These are phyloP conservation scores for Allium sativum DNA, from an alignment of 106 monocot genomes.

Conservation along the genomic window DNA sequence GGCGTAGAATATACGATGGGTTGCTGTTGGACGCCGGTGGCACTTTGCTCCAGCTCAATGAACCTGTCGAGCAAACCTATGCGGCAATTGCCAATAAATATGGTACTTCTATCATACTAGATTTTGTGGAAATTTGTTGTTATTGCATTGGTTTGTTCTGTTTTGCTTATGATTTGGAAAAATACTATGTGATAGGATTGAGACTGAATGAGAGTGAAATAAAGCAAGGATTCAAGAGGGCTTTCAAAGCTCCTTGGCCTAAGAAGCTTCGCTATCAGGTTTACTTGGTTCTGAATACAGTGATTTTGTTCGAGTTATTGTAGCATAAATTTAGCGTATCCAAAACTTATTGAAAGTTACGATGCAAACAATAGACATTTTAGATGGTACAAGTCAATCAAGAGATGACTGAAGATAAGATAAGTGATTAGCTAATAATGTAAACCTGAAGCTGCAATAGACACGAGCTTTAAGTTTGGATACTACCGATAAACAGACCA, in stretches of 20 bases:
- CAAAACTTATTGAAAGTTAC: too few species aligned
- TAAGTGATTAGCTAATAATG: too few species aligned
- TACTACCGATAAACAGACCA: too few species aligned
- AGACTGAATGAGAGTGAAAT: conserved; percentile 37
- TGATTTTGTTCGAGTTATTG: too few species aligned
- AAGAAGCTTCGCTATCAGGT: conserved; percentile 89
- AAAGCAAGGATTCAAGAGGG: conserved; percentile 60
- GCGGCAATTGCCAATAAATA: conserved; percentile 74
- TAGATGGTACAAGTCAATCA: too few species aligned
- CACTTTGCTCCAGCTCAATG: conserved; percentile 74
- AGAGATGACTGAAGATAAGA: too few species aligned
- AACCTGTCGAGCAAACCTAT: conserved; percentile 80
- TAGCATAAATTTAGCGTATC: too few species aligned
- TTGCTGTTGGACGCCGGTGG: conserved; percentile 87
- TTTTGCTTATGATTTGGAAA: not conserved
- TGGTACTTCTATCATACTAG: conserved; percentile 22
- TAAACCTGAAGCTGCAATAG: too few species aligned
- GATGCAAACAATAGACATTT: too few species aligned
- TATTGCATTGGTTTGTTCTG: not conserved
- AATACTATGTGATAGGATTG: conserved; percentile 17
- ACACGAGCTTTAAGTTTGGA: too few species aligned
- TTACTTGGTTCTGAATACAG: too few species aligned
- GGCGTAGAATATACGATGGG: conserved; percentile 52
- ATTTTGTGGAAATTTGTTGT: not conserved
- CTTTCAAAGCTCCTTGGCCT: conserved; percentile 63